phyloP scores from a whole-genome alignment of 768 basidiomycete species.

The Mycena epipterygia region DNA sequence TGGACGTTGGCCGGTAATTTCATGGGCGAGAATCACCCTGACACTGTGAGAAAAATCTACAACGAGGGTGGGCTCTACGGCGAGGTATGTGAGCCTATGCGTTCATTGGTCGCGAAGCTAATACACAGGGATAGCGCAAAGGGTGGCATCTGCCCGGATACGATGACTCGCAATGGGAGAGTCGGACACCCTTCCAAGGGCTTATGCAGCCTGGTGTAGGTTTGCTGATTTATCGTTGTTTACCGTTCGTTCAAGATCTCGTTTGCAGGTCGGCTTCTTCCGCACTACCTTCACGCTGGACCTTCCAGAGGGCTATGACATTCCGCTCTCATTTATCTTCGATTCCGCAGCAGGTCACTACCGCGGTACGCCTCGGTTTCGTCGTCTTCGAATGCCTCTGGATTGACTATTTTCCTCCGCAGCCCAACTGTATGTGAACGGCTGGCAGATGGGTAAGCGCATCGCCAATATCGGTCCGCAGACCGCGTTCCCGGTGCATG shows the following conservation, averaged over 20 bases:
- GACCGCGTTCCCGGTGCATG: conserved; percentile 36
- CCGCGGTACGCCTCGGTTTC: conserved; percentile 36
- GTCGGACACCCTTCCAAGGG: conserved; percentile 53
- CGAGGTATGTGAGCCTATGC: conserved; percentile 46
- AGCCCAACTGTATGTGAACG: conserved; percentile 65
- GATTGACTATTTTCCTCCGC: conserved; percentile 26
- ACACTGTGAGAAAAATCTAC: conserved; percentile 62
- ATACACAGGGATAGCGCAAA: conserved; percentile 26
- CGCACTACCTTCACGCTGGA: conserved; percentile 64
- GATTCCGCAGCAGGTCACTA: conserved; percentile 62
- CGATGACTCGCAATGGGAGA: conserved; percentile 62
- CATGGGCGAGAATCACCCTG: conserved; percentile 48
- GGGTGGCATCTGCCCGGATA: conserved; percentile 72
- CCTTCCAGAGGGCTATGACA: conserved; percentile 60
- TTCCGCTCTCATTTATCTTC: conserved; percentile 66
- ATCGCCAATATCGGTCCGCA: conserved; percentile 56
- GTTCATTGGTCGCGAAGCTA: not conserved
- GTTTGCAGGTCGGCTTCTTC: conserved; percentile 63
- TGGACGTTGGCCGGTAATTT: conserved; percentile 34
- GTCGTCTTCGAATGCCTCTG: conserved; percentile 43
- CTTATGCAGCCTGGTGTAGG: conserved; percentile 57
- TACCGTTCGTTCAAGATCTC: not conserved
- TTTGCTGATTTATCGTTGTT: not conserved
- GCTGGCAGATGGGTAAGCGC: conserved; percentile 74
- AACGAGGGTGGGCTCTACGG: conserved; percentile 65